Percentiles rank a stretch among this genome's conserved stretches.
These are phyloP conservation scores for Mycotypha africana DNA, from an alignment of 371 early-diverging fungal species.

Conservation along the genomic window DNA sequence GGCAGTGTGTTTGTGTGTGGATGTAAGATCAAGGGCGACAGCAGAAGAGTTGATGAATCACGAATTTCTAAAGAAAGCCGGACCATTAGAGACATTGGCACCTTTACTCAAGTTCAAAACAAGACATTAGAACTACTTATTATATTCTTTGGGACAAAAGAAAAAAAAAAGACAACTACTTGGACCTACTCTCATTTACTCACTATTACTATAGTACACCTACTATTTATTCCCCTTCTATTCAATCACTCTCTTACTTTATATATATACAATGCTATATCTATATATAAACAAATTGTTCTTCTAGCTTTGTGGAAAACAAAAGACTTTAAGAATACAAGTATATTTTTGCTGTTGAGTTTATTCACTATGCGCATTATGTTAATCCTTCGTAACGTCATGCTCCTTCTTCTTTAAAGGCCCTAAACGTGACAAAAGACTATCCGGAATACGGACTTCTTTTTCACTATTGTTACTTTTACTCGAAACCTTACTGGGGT, in stretches of 20 bases:
- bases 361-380: too few species aligned
- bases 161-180: background rate
- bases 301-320: too few species aligned
- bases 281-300: too few species aligned
- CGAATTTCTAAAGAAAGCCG: constrained; percentile 67
- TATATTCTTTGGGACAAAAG: background rate
- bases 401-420: background rate
- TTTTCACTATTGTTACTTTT: too few species aligned
- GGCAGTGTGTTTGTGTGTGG: constrained; percentile 86
- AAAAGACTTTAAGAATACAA: too few species aligned
- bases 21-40: constrained; percentile 79
- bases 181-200: too few species aligned
- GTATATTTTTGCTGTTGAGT: too few species aligned
- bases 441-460: too few species aligned
- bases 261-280: background rate
- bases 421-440: constrained; percentile 10
- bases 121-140: constrained; percentile 10
- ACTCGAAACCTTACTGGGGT: too few species aligned
- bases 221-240: constrained; percentile 1
- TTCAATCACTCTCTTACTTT: constrained; percentile 1
- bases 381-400: too few species aligned
- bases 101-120: constrained; percentile 51
- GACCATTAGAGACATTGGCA: constrained; percentile 44
- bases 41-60: constrained; percentile 78
- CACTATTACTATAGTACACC: background rate